A percentile compares a stretch with the other conserved stretches of the same genome.
These are phyloP conservation scores for Colletotrichum melonis DNA, from an alignment of 2,329 filamentous ascomycete species.

Conservation along the genomic window DNA sequence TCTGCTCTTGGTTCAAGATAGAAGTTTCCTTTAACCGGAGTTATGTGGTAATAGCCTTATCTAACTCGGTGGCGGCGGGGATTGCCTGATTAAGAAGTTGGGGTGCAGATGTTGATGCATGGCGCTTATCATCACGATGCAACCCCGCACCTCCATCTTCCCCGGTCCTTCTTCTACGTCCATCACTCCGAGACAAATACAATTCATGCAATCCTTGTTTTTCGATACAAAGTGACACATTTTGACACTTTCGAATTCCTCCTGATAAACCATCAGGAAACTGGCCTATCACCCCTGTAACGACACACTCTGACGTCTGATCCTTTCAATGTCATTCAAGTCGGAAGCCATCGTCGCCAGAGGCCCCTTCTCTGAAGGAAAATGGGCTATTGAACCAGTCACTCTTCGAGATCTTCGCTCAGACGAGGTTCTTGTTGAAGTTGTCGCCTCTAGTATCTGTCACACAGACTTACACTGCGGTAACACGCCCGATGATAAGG, in stretches of 20 bases:
- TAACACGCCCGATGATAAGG: slow-evolving; percentile 38
- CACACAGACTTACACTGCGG: slow-evolving; percentile 64
- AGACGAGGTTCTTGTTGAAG: slow-evolving; percentile 63
- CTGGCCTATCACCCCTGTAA: not conserved
- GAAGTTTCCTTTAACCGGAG: not conserved
- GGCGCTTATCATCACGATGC: not conserved
- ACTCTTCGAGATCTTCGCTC: slow-evolving; percentile 39
- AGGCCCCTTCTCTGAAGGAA: slow-evolving; percentile 45
- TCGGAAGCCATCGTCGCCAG: slow-evolving; percentile 45
- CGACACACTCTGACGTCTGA: not conserved
- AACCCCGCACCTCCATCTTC: not conserved
- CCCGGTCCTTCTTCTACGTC: not conserved
- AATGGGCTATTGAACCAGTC: slow-evolving; percentile 46
- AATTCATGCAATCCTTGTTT: not conserved
- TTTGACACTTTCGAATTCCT: not conserved
- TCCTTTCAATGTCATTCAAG: slow-evolving; percentile 38
- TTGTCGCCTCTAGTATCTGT: slow-evolving; percentile 65
- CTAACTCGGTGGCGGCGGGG: not conserved
- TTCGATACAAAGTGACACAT: not conserved
- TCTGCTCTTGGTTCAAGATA: fast-evolving
- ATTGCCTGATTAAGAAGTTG: not conserved
- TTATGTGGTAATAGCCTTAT: not conserved
- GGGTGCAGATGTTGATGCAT: not conserved
- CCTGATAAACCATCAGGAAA: not conserved
- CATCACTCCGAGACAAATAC: not conserved